Base-by-base conservation (phyloP, 2,329 filamentous ascomycete genomes). In the Phialophora tarda region DNA sequence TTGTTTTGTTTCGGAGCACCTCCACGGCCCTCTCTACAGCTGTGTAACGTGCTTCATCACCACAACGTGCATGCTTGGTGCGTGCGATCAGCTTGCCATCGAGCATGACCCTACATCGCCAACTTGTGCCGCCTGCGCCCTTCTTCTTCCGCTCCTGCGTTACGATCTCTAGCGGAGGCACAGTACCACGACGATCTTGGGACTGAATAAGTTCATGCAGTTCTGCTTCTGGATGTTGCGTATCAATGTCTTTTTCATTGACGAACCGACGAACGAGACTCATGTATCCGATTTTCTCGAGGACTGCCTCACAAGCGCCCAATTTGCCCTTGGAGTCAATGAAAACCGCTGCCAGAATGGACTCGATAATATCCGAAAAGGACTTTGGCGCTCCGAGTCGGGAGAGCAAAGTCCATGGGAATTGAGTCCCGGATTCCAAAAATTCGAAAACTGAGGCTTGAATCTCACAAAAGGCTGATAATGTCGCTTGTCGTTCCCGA, bases 361-460 rank as follows among this genome's bases (percentile, higher is more conserved):
- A 86, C 79, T 98, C 94, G 10, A 97, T 82, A 7, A 97, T 79
- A 76, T 97, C 93, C 0, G 90, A 94, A 77, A 90, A 89, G 77
- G 91, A 91, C 74, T 97, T 97, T 17, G 86, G 86, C 0, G 88
- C 83, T 14, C 84, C 82, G 0, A 96, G 80, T 0, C 85, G 82
- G 0, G 87, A 82, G 0, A 98, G 85, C 0, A 87, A 77, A 1
- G 85, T 82, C 94, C 94, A 98, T 0, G 94, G 95, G 73, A 93
- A 96, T 17, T 80, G 77, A 0, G 70, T 68, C 0, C 84, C 85
- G 0, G 76, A 56, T 0, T 78, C 57, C 10, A 96, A 79, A 0
- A 82, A 84, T 0, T 78, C 63, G 0, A 78, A 65, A 55, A 96
- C 81, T 0, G 71, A 72, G 0, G 77, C 77, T 6, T 85, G 81